Evolutionary conservation across 208 protist genomes (phyloP).

Genomic region (Jaenimonas drosophilae): DNA sequence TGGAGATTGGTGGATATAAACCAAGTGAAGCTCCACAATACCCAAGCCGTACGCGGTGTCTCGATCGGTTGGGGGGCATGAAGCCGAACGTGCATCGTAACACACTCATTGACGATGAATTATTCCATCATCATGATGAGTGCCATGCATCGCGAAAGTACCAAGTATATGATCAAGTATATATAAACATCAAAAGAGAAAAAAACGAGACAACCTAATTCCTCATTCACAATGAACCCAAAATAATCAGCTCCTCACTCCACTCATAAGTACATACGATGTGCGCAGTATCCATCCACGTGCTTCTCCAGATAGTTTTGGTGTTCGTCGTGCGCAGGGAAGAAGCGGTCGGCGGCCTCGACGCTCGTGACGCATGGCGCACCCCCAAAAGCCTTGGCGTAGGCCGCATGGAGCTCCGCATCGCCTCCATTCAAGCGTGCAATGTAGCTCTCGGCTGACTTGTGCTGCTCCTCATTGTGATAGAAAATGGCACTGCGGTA

Average conservation of each 20-base stretch:
- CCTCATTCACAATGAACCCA: background rate
- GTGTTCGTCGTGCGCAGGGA: conserved; percentile 82
- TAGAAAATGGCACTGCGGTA: conserved; percentile 93
- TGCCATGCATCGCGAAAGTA: background rate
- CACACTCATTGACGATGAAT: too few species aligned
- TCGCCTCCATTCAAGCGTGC: conserved; percentile 54
- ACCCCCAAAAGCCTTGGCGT: conserved; percentile 56
- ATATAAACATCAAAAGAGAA: conserved; percentile 1
- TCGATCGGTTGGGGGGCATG: too few species aligned
- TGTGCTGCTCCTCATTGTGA: conserved; percentile 79
- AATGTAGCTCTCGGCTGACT: conserved; percentile 64
- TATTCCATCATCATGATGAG: too few species aligned
- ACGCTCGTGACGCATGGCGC: conserved; percentile 56
- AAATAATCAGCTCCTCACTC: too few species aligned
- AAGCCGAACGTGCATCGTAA: too few species aligned
- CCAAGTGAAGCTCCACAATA: too few species aligned
- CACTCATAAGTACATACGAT: conserved; percentile 72
- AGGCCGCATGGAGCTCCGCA: conserved; percentile 39
- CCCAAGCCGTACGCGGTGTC: too few species aligned
- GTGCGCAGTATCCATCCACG: conserved; percentile 65
- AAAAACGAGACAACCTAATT: conserved; percentile 1
- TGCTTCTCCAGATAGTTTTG: conserved; percentile 83
- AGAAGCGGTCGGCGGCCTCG: conserved; percentile 58
- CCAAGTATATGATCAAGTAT: background rate
- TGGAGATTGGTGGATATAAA: too few species aligned